Percentiles rank a stretch among this genome's conserved stretches.
These are phyloP conservation scores for Podaxis carcinomalis DNA, from an alignment of 768 basidiomycete genomes.

Conservation along the genomic window DNA sequence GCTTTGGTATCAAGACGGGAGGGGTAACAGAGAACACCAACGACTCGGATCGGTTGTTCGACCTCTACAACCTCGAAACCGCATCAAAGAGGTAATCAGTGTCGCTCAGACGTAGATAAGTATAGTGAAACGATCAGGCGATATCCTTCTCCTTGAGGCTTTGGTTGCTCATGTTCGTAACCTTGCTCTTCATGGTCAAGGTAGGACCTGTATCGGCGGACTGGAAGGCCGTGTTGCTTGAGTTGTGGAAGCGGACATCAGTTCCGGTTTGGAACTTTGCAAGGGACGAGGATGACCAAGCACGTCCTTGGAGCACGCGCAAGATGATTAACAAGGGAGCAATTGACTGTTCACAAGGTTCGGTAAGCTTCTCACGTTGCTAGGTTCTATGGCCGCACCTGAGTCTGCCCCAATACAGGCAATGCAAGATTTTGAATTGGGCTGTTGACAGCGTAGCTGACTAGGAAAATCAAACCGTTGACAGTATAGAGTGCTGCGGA, in stretches of 20 bases:
- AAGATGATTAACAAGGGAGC: conserved; percentile 15
- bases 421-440: conserved; percentile 25
- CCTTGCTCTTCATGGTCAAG: conserved; percentile 3
- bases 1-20: neutral
- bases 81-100: neutral
- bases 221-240: neutral
- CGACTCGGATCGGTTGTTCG: neutral
- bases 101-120: neutral
- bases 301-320: conserved; percentile 16
- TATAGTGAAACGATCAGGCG: neutral
- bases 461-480: conserved; percentile 27
- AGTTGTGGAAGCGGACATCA: conserved; percentile 1
- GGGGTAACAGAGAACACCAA: neutral
- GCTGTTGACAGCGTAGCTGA: conserved; percentile 26
- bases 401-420: conserved; percentile 18
- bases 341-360: conserved; percentile 9
- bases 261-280: conserved; percentile 9
- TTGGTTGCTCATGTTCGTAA: neutral
- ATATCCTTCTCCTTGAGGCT: neutral
- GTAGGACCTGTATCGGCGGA: neutral
- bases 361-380: neutral
- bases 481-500: conserved; percentile 31
- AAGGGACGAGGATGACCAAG: conserved; percentile 11
- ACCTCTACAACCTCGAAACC: neutral
- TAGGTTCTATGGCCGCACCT: conserved; percentile 10